Evolutionary conservation across 768 basidiomycete genomes (phyloP), one percentile per base, ranked within the genome.

Genomic region (Rubroboletus satanas): DNA sequence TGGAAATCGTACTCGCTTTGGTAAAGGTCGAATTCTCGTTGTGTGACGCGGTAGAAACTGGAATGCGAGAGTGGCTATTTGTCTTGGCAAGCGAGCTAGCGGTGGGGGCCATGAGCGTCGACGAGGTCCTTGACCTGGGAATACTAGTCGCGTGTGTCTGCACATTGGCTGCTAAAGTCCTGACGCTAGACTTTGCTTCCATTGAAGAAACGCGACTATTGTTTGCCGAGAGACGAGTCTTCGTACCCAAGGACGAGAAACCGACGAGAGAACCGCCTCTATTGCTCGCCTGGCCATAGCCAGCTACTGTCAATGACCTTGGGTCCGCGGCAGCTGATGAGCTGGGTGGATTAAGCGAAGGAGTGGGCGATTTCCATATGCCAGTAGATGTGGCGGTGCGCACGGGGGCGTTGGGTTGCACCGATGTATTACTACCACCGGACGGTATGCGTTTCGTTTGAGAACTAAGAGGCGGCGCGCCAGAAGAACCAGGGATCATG

Each of bases 1-100:
- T 70, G 7, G 36, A 56, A 38, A 54, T 58, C 37, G 45, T 23
- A 1, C 32, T 41, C 17, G 39, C 59, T 52, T 35, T 70, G 12
- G 33, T 41, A 2, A 55, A 21, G 17, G 48, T 59, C 17, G 48
- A 42, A 36, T 64, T 59, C 53, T 69, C 62, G 7, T 36, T 43
- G 7, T 57, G 33, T 8, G 61, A 45, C 42, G 54, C 35, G 23
- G 48, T 39, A 9, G 70, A 52, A 38, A 61, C 60, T 23, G 71
- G 66, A 39, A 64, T 60, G 12, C 66, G 67, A 32, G 67, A 52
- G 23, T 62, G 62, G 12, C 38, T 51, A 36, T 57, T 73, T 23
- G 66, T 74, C 73, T 83, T 88, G 3, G 88, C 88, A 23, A 90
- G 71, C 1, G 88, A 90, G 61, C 87, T 88, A 2, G 85, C 88